Evolutionary conservation across 2,329 filamentous ascomycete species (phyloP).

Genomic region (Colletotrichum sp.): DNA sequence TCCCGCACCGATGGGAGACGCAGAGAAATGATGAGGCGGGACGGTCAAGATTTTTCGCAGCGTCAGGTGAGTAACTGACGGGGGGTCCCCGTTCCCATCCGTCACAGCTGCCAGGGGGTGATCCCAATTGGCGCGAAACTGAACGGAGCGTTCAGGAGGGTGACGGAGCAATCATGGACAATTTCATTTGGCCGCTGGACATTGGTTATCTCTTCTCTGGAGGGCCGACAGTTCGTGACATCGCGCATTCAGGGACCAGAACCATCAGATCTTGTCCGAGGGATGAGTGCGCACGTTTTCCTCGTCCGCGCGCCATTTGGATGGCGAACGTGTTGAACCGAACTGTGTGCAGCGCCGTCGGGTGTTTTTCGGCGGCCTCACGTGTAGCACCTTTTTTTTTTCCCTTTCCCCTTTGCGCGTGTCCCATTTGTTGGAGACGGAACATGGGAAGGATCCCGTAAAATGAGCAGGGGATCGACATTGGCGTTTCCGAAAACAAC

Average conservation of each 20-base stretch:
- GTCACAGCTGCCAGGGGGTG: conserved; percentile 9
- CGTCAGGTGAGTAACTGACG: conserved; percentile 14
- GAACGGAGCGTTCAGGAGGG: not conserved
- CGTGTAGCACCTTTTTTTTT: not conserved
- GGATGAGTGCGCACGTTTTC: not conserved
- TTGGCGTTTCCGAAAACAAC: conserved; percentile 1
- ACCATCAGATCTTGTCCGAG: not conserved
- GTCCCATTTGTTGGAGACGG: not conserved
- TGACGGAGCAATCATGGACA: not conserved
- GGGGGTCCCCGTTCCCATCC: conserved; percentile 1
- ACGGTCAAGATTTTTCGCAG: conserved; percentile 19
- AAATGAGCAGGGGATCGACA: not conserved
- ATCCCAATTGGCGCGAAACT: conserved; percentile 15
- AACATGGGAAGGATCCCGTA: not conserved
- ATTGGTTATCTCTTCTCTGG: not conserved
- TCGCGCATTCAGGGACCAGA: not conserved
- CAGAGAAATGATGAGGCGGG: conserved; percentile 19
- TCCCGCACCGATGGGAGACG: conserved; percentile 1
- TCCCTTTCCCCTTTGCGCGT: not conserved
- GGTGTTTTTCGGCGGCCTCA: not conserved
- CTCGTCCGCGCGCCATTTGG: not conserved
- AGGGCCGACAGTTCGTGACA: not conserved
- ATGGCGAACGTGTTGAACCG: not conserved
- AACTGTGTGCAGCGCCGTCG: not conserved
- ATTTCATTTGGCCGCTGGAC: not conserved